These are phyloP conservation scores for Cetradonia linearis DNA, from an alignment of 495 filamentous ascomycete genomes.

Conservation along the genomic window DNA sequence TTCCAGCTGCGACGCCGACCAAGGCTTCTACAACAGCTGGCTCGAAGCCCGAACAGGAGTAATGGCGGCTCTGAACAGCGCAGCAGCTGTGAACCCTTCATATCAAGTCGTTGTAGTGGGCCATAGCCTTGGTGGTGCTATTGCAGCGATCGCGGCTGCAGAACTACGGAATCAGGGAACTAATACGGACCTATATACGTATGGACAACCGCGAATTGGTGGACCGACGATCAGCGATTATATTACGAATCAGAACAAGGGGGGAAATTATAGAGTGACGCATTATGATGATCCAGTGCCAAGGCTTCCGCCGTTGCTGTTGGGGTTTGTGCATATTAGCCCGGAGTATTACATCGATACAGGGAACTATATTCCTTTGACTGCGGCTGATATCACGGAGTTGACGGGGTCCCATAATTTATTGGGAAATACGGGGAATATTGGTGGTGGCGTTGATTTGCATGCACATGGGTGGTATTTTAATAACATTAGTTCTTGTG, in stretches of 20 bases:
- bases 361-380: slow-evolving; percentile 32
- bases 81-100: slow-evolving; percentile 32
- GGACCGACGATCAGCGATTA: slow-evolving; percentile 45
- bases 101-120: slow-evolving; percentile 52
- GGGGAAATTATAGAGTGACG: slow-evolving; percentile 53
- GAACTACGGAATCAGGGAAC: slow-evolving; percentile 44
- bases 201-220: slow-evolving; percentile 59
- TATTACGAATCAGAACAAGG: slow-evolving; percentile 39
- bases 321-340: slow-evolving; percentile 51
- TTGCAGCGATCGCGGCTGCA: slow-evolving; percentile 51
- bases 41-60: slow-evolving; percentile 33
- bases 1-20: slow-evolving; percentile 40
- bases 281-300: slow-evolving; percentile 60
- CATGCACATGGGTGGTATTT: slow-evolving; percentile 42
- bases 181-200: slow-evolving; percentile 47
- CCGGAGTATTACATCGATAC: slow-evolving; percentile 58
- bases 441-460: slow-evolving; percentile 21
- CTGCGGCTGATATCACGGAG: slow-evolving; percentile 33
- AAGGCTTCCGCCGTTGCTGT: slow-evolving; percentile 44
- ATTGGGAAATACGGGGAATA: slow-evolving; percentile 37
- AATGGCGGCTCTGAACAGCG: slow-evolving; percentile 33
- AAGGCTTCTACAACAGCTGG: slow-evolving; percentile 50
- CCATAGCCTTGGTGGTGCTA: slow-evolving; percentile 59
- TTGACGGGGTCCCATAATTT: slow-evolving; percentile 31
- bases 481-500: slow-evolving; percentile 20